Percentiles rank a stretch among this genome's conserved stretches.
These are phyloP conservation scores for Beta macrorhiza DNA, from an alignment of 179 eudicot genomes.

Conservation along the genomic window DNA sequence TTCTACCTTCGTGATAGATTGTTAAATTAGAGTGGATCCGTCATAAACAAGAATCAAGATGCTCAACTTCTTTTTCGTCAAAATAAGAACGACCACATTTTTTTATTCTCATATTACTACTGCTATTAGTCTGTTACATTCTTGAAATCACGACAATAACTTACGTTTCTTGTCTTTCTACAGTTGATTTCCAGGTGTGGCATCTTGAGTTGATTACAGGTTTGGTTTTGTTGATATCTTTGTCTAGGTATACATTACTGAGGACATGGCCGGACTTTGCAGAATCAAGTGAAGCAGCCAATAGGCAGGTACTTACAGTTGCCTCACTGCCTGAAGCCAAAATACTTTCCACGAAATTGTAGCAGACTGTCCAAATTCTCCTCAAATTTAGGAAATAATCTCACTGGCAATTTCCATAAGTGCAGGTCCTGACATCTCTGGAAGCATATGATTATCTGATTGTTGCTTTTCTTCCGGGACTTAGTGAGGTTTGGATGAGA, in stretches of 20 bases:
- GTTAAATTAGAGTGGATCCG: background rate
- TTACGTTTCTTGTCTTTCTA: slow-evolving; percentile 15
- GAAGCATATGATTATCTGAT: slow-evolving; percentile 61
- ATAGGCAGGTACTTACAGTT: slow-evolving; percentile 57
- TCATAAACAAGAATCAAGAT: background rate
- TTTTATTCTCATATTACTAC: background rate
- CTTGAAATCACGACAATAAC: background rate
- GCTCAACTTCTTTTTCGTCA: background rate
- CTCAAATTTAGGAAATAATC: too few relatives aligned
- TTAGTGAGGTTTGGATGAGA: slow-evolving; percentile 60
- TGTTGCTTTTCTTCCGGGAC: slow-evolving; percentile 87
- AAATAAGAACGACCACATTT: too few relatives aligned
- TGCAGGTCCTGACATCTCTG: slow-evolving; percentile 80
- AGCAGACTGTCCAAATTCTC: too few relatives aligned
- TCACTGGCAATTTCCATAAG: too few relatives aligned
- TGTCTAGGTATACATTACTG: slow-evolving; percentile 62
- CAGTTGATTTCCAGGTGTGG: slow-evolving; percentile 74
- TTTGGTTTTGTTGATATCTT: slow-evolving; percentile 62
- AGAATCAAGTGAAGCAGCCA: slow-evolving; percentile 86
- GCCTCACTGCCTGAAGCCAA: background rate
- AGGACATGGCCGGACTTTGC: slow-evolving; percentile 82
- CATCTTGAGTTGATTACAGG: slow-evolving; percentile 72
- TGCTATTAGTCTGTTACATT: background rate
- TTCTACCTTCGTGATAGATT: background rate
- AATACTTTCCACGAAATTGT: background rate